Base-by-base conservation (phyloP, 2,329 filamentous ascomycete genomes). In the Claviceps paspali region DNA sequence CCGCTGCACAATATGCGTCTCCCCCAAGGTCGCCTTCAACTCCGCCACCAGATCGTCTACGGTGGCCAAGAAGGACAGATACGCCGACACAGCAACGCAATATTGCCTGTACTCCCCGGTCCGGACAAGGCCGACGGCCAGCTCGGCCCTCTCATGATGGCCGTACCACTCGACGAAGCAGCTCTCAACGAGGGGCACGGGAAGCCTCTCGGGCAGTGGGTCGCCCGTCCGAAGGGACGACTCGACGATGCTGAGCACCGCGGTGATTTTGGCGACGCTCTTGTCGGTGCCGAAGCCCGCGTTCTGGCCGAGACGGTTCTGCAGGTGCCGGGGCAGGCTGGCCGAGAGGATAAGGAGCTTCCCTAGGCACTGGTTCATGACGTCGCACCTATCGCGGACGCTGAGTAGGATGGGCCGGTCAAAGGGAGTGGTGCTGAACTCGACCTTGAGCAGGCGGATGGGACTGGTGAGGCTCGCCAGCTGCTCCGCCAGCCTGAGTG, bases 231-330 rank as follows among this genome's bases (percentile, higher is more conserved):
- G 57, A 11, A 71, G 46, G 2, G 63, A 51, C 35, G 68, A 64
- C 34, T 67, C 63, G 6, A 66, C 47, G 3, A 69, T 56, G 1
- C 51, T 53, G 1, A 70, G 45, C 2, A 69, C 63, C 1, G 63
- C 63, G 67, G 70, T 71, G 35, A 67, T 43, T 21, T 68, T 65
- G 3, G 61, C 64, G 8, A 70, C 61, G n/a, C 52, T 52, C 2
- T 52, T 49, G 12, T 67, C 58, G 22, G 65, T 60, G 1, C 61
- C 45, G 1, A 67, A 47, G 1, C 65, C 65, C 0, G 53, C 52
- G 1, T 52, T 47, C 1, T 44, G 51, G 0, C 55, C 50, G 0
- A 70, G 52, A 0, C 62, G 57, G 2, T 49, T 44, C 29, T 64
- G 64, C 2, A 66, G 52, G 1, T 59, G 45, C 2, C 50, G 47